Conservation (phyloP, 1,284 basidiomycete genomes). For the Apiotrichum mycotoxinovorans region DNA sequence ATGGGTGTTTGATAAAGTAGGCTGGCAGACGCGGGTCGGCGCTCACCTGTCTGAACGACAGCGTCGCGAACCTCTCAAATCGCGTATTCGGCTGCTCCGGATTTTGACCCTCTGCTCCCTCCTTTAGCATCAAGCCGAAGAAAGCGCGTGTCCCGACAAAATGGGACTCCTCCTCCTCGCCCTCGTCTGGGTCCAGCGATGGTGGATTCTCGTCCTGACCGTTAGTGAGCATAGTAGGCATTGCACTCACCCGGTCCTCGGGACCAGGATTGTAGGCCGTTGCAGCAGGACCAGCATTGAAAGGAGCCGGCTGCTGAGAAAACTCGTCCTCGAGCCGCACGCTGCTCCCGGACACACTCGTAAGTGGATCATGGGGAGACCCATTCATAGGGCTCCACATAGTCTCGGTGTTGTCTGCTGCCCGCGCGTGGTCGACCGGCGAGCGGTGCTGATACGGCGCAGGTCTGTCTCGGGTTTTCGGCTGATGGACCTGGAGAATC, state of each 20-base stretch:
- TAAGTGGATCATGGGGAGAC: background rate
- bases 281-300: too few relatives aligned
- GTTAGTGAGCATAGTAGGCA: background rate
- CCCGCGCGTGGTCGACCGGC: too few relatives aligned
- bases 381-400: background rate
- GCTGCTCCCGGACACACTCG: background rate
- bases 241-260: background rate
- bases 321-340: background rate
- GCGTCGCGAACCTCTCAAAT: constrained; percentile 13
- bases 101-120: background rate
- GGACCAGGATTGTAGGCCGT: background rate
- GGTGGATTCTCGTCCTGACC: constrained; percentile 4
- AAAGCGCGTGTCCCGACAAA: constrained; percentile 32
- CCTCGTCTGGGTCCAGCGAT: constrained; percentile 22
- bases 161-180: constrained; percentile 30
- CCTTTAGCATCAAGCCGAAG: constrained; percentile 19
- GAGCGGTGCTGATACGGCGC: too few relatives aligned
- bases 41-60: constrained; percentile 38
- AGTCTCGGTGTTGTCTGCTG: background rate
- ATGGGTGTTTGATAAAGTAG: constrained; percentile 38
- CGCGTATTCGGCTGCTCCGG: background rate
- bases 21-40: constrained; percentile 27
- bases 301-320: too few relatives aligned
- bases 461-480: too few relatives aligned
- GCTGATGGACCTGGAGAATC: too few relatives aligned